A percentile compares a stretch with the other conserved stretches of the same genome.
Evolutionary conservation across 306 rosid genomes (phyloP).

Genomic region (Corylus heterophylla): DNA sequence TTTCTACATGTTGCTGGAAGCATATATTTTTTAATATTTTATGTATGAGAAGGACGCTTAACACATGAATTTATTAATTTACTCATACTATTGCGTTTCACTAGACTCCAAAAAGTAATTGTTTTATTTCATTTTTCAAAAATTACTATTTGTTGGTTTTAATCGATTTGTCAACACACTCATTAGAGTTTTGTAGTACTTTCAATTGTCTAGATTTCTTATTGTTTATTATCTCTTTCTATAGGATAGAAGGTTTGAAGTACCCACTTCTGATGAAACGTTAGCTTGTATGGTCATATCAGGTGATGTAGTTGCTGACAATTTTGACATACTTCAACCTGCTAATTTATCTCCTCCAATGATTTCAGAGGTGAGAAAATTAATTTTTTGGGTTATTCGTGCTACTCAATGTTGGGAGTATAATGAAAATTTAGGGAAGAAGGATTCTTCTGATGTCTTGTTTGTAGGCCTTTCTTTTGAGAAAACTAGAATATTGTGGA

Average conservation of each 20-base stretch:
- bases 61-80: no score
- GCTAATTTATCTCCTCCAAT: slow-evolving; percentile 63
- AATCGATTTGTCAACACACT: neutral
- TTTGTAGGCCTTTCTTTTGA: neutral
- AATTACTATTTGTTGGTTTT: neutral
- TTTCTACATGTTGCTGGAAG: neutral
- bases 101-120: no score
- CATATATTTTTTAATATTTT: no score
- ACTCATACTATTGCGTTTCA: no score
- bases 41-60: no score
- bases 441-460: neutral
- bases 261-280: slow-evolving; percentile 86
- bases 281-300: slow-evolving; percentile 90
- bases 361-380: slow-evolving; percentile 50
- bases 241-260: slow-evolving; percentile 70
- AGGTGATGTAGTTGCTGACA: slow-evolving; percentile 55
- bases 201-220: neutral
- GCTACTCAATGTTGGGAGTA: neutral
- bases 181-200: neutral
- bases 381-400: slow-evolving; percentile 2
- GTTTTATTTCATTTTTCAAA: no score
- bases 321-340: slow-evolving; percentile 87
- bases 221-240: slow-evolving; percentile 25
- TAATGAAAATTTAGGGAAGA: neutral
- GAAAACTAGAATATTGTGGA: neutral